phyloP scores from a whole-genome alignment of 768 basidiomycete species.

The Lactifluus subvellereus region DNA sequence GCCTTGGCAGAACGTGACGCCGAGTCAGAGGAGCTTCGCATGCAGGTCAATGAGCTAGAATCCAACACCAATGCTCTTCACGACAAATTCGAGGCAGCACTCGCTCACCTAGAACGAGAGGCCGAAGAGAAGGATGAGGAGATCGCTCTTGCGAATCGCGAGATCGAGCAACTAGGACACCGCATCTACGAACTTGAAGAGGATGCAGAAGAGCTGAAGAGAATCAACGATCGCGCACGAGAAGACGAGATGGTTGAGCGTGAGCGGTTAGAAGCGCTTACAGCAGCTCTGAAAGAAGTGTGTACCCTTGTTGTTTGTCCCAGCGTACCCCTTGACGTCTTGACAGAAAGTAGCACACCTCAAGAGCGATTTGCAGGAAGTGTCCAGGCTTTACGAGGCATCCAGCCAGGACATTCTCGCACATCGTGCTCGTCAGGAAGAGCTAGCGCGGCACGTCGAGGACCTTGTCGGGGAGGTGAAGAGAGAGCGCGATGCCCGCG shows the following conservation, averaged over 20 bases:
- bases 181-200: constrained; percentile 81
- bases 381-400: constrained; percentile 58
- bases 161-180: constrained; percentile 76
- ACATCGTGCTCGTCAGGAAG: constrained; percentile 67
- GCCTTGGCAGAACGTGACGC: constrained; percentile 73
- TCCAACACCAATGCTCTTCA: constrained; percentile 64
- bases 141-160: constrained; percentile 62
- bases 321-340: constrained; percentile 4
- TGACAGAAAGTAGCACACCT: constrained; percentile 60
- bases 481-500: constrained; percentile 50
- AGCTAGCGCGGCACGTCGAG: constrained; percentile 68
- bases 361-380: constrained; percentile 62
- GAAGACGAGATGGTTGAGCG: constrained; percentile 73
- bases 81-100: constrained; percentile 64
- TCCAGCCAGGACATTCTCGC: constrained; percentile 58
- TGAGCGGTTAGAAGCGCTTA: constrained; percentile 60
- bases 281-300: constrained; percentile 77
- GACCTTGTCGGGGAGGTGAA: constrained; percentile 61
- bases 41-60: constrained; percentile 72
- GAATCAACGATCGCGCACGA: constrained; percentile 58
- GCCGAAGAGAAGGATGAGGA: constrained; percentile 76
- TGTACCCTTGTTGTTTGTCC: constrained; percentile 20
- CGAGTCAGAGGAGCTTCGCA: constrained; percentile 68
- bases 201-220: constrained; percentile 69
- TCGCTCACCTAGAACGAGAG: constrained; percentile 73